Evolutionary conservation across 805 yeast species (phyloP).

Genomic region (Wickerhamomyces chaumierensis): DNA sequence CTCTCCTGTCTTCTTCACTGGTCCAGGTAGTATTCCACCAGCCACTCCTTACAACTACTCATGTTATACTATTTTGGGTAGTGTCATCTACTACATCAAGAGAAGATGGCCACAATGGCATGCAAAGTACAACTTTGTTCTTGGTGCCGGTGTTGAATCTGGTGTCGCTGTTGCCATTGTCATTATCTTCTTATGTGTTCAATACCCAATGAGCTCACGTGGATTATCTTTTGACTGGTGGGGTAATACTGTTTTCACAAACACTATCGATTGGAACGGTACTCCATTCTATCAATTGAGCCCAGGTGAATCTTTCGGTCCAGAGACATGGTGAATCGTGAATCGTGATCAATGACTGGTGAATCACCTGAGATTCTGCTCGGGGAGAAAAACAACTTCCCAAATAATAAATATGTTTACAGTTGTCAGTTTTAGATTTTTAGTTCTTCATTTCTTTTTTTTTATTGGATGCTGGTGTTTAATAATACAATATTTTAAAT

Average conservation of each 20-base stretch:
- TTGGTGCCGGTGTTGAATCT: conserved; percentile 51
- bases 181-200: conserved; percentile 40
- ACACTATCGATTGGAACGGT: conserved; percentile 24
- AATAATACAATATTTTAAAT: no score
- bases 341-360: no score
- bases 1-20: conserved; percentile 54
- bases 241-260: conserved; percentile 43
- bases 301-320: conserved; percentile 38
- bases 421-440: no score
- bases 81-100: conserved; percentile 32
- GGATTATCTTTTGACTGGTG: conserved; percentile 32
- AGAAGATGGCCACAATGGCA: conserved; percentile 42
- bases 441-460: no score
- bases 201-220: conserved; percentile 27
- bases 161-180: conserved; percentile 55
- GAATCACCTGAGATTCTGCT: no score
- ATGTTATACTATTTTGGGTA: conserved; percentile 36
- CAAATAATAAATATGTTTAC: no score
- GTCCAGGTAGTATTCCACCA: conserved; percentile 57
- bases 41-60: conserved; percentile 63
- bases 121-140: conserved; percentile 46
- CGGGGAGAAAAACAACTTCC: no score
- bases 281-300: conserved; percentile 23
- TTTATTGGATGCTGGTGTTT: no score
- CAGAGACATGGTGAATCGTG: conserved; percentile 39